Conservation (phyloP, 306 rosid genomes). For the Pyrus communis region DNA sequence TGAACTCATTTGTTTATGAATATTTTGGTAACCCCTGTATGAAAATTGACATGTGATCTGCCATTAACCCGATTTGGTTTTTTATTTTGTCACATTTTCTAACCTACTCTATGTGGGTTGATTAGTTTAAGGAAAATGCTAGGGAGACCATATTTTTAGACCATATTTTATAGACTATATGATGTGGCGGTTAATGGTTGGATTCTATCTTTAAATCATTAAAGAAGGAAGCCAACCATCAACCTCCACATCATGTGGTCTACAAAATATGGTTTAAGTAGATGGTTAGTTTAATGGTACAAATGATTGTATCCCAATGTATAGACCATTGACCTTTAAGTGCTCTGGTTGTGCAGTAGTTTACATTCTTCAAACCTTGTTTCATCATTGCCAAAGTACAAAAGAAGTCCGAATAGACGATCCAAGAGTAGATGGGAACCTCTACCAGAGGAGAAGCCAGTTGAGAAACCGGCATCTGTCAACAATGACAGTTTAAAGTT, state of each 20-base stretch:
- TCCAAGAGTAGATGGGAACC: constrained; percentile 99
- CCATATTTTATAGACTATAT: not conserved
- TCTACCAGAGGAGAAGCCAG: constrained; percentile 70
- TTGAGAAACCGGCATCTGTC: constrained; percentile 32
- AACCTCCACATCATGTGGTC: not conserved
- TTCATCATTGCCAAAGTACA: constrained; percentile 48
- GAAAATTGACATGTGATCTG: not conserved
- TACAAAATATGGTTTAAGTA: not conserved
- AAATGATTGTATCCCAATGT: not conserved
- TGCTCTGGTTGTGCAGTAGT: constrained; percentile 33
- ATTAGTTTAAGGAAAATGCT: not conserved
- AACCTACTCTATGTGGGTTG: not conserved
- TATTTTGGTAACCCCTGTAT: not conserved
- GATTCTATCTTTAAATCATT: not conserved
- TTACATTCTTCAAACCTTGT: constrained; percentile 33
- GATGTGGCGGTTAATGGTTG: not conserved
- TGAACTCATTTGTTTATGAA: not conserved
- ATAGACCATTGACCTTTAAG: not conserved
- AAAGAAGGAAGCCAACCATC: not conserved
- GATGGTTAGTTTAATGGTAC: not conserved
- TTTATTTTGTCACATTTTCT: not conserved
- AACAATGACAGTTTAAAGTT: constrained; percentile 37
- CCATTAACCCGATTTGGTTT: not conserved
- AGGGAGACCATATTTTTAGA: too few species aligned
- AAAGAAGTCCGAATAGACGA: constrained; percentile 72